phyloP scores from a whole-genome alignment of 768 basidiomycete genomes.

The Daedaleopsis sinensis region DNA sequence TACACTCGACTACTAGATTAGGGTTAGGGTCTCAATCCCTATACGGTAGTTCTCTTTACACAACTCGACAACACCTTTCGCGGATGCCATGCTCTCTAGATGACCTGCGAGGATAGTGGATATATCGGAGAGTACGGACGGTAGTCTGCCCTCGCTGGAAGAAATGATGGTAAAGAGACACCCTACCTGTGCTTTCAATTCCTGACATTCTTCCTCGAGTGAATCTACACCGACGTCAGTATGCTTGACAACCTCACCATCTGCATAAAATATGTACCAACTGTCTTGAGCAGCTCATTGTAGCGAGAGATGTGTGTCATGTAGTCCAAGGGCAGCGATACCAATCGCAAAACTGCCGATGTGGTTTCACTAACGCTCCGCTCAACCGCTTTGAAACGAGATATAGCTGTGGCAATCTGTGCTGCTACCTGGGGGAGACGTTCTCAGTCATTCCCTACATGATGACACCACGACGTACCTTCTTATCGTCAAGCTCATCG shows the following conservation, averaged over 20 bases:
- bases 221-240: conserved; percentile 4
- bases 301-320: conserved; percentile 12
- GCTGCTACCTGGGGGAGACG: conserved; percentile 1
- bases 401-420: background rate
- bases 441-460: background rate
- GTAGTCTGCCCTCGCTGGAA: background rate
- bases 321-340: conserved; percentile 11
- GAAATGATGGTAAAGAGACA: background rate
- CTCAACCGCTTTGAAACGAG: conserved; percentile 7
- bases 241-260: background rate
- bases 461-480: conserved; percentile 26
- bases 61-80: conserved; percentile 8
- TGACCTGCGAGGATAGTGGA: conserved; percentile 1
- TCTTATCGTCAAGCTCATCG: conserved; percentile 45
- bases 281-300: conserved; percentile 4
- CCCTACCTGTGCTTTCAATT: background rate
- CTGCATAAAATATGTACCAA: conserved; percentile 11
- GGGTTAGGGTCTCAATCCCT: conserved; percentile 17
- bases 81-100: conserved; percentile 2
- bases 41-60: conserved; percentile 19
- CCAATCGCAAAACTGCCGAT: conserved; percentile 4
- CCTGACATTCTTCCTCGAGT: conserved; percentile 7
- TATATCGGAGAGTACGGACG: background rate
- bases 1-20: conserved; percentile 12
- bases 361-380: background rate